Evolutionary conservation across 2,329 filamentous ascomycete genomes (phyloP), one percentile per base, ranked within the genome.

Genomic region (Aspergillus clavatus): DNA sequence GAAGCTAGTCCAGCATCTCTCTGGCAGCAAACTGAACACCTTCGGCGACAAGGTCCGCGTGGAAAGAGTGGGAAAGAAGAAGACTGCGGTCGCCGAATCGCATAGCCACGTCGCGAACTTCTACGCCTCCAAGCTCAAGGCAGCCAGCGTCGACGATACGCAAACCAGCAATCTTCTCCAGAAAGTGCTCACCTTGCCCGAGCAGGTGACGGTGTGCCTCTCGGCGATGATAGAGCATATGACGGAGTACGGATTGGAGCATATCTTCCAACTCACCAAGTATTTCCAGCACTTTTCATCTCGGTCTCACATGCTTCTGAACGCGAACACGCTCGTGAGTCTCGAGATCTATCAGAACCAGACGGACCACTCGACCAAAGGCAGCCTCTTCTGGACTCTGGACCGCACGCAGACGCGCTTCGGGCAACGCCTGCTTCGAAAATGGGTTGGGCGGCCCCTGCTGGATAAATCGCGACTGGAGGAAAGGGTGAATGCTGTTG

Each of bases 251-350:
- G 89, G 89, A 0, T 76, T 98, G 16, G 86, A 97, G 66, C 89
- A 97, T 71, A 88, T 98, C 42, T 95, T 98, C 57, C 86, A 95
- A 59, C 72, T 98, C 35, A 97, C 93, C 1, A 95, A 95, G 58
- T 95, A 97, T 70, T 98, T 98, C 61, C 86, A 95, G 56, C 89
- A 89, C 2, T 98, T 98, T 70, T 95, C 87, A 56, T 88, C 90
- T 6, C 78, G 90, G 28, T 90, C 91, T 11, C 90, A 97, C 61
- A 97, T 98, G 93, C 75, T 97, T 3, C 74, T 98, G 48, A 96
- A 94, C 61, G 93, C 91, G 36, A 98, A 95, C 43, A 96, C 91
- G 0, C 72, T 98, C 28, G 91, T 89, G 39, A 95, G 89, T 58
- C 77, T 98, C 10, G 93, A 98, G 64, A 89, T 98, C 2, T 98